Conservation (phyloP, 768 basidiomycete species). For the Boletus edulis region DNA sequence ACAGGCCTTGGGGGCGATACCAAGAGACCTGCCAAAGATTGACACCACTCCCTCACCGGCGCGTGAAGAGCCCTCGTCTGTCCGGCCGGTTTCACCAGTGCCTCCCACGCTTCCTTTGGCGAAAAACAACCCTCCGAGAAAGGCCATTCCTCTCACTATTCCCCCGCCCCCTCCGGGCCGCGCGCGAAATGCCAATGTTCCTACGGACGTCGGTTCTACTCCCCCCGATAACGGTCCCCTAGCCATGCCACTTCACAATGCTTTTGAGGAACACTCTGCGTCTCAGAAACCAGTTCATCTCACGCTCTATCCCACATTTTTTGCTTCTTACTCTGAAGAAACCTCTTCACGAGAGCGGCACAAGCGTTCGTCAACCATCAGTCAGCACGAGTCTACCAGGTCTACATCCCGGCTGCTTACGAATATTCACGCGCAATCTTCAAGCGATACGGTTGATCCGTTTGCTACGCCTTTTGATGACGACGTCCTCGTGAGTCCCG, state of each 20-base stretch:
- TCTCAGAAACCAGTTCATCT: conserved; percentile 18
- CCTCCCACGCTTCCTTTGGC: conserved; percentile 26
- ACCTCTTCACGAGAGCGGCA: conserved; percentile 15
- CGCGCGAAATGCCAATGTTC: conserved; percentile 35
- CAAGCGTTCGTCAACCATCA: conserved; percentile 23
- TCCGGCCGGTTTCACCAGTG: conserved; percentile 32
- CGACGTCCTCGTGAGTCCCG: conserved; percentile 42
- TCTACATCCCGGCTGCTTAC: conserved; percentile 48
- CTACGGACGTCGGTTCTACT: conserved; percentile 33
- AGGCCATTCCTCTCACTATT: conserved; percentile 34
- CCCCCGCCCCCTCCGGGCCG: conserved; percentile 32
- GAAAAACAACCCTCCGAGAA: conserved; percentile 24
- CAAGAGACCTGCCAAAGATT: conserved; percentile 26
- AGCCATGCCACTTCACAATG: conserved; percentile 43
- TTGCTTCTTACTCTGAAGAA: conserved; percentile 3
- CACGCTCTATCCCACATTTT: conserved; percentile 14
- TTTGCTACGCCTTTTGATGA: conserved; percentile 83
- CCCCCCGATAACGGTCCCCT: conserved; percentile 24
- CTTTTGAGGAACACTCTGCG: conserved; percentile 28
- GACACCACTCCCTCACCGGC: conserved; percentile 28
- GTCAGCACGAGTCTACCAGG: conserved; percentile 20
- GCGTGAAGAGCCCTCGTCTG: conserved; percentile 25
- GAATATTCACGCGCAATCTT: conserved; percentile 40
- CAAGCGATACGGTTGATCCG: conserved; percentile 40
- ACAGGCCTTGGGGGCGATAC: conserved; percentile 32